phyloP scores from a whole-genome alignment of 306 rosid genomes.

The Clitoria ternatea region DNA sequence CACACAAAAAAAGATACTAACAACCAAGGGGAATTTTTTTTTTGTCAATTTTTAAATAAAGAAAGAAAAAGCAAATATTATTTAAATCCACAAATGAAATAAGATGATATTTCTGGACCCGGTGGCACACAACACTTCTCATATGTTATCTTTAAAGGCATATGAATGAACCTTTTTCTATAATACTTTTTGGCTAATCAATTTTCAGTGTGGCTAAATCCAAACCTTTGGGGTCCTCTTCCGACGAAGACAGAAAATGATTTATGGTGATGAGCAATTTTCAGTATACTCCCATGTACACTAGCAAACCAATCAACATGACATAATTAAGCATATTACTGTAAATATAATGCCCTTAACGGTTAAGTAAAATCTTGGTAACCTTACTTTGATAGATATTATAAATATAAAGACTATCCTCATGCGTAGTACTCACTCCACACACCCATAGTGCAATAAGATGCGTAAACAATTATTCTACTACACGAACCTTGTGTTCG shows the following conservation, averaged over 20 bases:
- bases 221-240: not conserved
- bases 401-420: not conserved
- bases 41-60: not conserved
- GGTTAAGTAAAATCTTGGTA: not conserved
- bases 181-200: not conserved
- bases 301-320: not conserved
- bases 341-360: not conserved
- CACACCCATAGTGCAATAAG: not conserved
- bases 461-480: conserved; percentile 10
- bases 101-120: not conserved
- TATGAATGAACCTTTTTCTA: not conserved
- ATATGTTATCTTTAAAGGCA: not conserved
- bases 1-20: not conserved
- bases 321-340: not conserved
- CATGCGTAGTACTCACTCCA: not conserved
- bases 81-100: not conserved
- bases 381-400: no score
- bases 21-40: not conserved
- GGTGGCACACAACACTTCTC: not conserved
- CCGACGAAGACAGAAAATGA: not conserved
- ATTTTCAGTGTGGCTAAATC: not conserved
- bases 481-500: conserved; percentile 13
- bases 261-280: conserved; percentile 1
- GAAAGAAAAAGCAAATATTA: not conserved
- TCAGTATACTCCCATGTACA: not conserved